phyloP scores from a whole-genome alignment of 768 basidiomycete species.

The Tricholoma hemisulphureum region DNA sequence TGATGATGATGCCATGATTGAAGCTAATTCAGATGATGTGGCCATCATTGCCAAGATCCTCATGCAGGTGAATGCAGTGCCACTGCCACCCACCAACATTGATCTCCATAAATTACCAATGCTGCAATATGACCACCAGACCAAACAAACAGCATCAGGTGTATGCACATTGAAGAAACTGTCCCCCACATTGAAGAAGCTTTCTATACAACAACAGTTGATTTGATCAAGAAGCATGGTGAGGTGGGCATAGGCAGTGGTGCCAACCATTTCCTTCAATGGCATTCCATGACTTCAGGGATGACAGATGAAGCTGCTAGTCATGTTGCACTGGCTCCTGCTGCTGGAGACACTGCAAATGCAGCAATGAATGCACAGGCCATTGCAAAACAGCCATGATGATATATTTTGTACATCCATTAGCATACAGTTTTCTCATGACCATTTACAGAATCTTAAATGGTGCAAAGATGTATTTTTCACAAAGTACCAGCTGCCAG shows the following conservation, averaged over 20 bases:
- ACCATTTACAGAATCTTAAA: no score
- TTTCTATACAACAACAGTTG: constrained; percentile 9
- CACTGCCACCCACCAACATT: neutral
- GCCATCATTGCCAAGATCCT: neutral
- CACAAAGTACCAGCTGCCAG: neutral
- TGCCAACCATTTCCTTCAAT: neutral
- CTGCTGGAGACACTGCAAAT: constrained; percentile 15
- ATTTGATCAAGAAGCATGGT: constrained; percentile 2
- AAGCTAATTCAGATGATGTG: neutral
- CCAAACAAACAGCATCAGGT: constrained; percentile 3
- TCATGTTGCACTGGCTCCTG: no score
- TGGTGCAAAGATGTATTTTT: neutral
- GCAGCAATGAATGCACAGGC: constrained; percentile 8
- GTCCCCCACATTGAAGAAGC: neutral
- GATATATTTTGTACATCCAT: no score
- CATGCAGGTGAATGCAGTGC: neutral
- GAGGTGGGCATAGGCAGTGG: constrained; percentile 8
- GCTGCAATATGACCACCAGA: neutral
- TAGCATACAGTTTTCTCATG: no score
- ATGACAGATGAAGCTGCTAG: neutral
- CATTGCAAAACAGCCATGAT: neutral
- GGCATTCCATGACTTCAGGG: neutral
- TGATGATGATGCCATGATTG: neutral
- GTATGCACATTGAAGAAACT: neutral
- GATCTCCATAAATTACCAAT: neutral